A percentile compares a stretch with the other conserved stretches of the same genome.
Evolutionary conservation across 305 asterid genomes (phyloP).

Genomic region (Euphrasia arctica): DNA sequence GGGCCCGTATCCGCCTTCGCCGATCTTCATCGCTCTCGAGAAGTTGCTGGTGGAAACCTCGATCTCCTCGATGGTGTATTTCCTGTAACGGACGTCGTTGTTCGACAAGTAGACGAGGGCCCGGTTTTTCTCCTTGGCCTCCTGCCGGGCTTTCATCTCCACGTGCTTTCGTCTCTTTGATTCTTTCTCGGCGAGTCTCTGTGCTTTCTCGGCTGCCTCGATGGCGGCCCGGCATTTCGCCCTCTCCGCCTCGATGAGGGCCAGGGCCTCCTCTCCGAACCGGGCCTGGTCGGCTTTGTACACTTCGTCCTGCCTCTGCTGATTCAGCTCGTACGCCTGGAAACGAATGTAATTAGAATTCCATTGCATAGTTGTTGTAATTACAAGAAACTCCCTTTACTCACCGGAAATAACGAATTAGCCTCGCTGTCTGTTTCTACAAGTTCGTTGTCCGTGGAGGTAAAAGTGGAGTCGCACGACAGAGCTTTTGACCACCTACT

Average conservation of each 20-base stretch:
- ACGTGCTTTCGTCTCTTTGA: conserved; percentile 46
- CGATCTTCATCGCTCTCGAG: conserved; percentile 46
- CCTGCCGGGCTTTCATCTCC: conserved; percentile 44
- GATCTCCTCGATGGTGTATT: conserved; percentile 50
- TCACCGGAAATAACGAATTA: conserved; percentile 33
- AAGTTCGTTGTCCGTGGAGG: conserved; percentile 20
- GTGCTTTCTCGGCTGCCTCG: conserved; percentile 60
- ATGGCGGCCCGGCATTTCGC: conserved; percentile 56
- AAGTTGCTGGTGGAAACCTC: conserved; percentile 49
- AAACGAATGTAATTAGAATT: neutral
- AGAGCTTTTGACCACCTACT: conserved; percentile 8
- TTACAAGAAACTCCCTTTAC: conserved; percentile 15
- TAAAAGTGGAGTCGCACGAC: conserved; percentile 3
- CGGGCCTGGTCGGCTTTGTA: conserved; percentile 40
- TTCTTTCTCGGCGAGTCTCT: conserved; percentile 50
- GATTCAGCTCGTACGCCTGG: conserved; percentile 40
- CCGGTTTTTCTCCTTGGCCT: conserved; percentile 39
- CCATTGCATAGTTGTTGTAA: neutral
- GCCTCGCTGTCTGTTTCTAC: conserved; percentile 22
- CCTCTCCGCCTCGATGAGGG: conserved; percentile 46
- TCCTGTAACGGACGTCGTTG: conserved; percentile 48
- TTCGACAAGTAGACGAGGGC: conserved; percentile 40
- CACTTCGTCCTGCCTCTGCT: conserved; percentile 35
- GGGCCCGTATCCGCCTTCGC: conserved; percentile 82
- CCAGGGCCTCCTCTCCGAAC: conserved; percentile 42